Evolutionary conservation across 2,329 filamentous ascomycete species (phyloP), one percentile per base, ranked within the genome.

Genomic region (Capronia coronata): DNA sequence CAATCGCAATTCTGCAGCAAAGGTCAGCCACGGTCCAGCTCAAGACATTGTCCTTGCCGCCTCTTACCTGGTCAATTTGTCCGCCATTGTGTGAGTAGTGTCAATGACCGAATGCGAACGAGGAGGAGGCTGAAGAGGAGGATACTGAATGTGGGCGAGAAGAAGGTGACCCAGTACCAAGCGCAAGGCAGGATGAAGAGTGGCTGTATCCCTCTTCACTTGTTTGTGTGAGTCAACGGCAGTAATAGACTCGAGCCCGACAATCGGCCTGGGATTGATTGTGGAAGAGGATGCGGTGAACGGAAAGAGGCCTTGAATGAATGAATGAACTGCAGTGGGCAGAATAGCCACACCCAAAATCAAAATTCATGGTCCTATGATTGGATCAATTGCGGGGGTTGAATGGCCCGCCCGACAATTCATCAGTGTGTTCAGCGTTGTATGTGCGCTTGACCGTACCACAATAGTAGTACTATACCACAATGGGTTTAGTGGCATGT

Each of bases 11-110:
- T 86, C 93, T 94, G 66, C 41, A 61, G 41, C 54, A 27, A 46
- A 48, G 44, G 7, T 44, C 38, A 44, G 44, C 48, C 22, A 55
- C 14, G 34, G 8, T 41, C 13, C 21, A 8, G 25, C 25, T 32
- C 10, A 3, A 35, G 27, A 1, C 22, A 14, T 5, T 16, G 19
- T 19, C n/a, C 10, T 59, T 68, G 46, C 69, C 67, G 43, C 56
- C 45, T 27, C 82, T 63, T 82, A 95, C 89, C 90, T 87, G 64
- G 91, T 97, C 65, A 96, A 82, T 75, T 86, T 95, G 79, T 95
- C 89, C 68, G 87, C 79, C 89, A 95, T 95, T 66, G 64, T 78
- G 72, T 64, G 13, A 9, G 19, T 14, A n/a, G 62, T 49, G 45
- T 37, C 34, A 16, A 19, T 18, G 18, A 37, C 18, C 34, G 34